Base-by-base conservation (phyloP, 2,329 filamentous ascomycete species). In the Sarocladium strictum region DNA sequence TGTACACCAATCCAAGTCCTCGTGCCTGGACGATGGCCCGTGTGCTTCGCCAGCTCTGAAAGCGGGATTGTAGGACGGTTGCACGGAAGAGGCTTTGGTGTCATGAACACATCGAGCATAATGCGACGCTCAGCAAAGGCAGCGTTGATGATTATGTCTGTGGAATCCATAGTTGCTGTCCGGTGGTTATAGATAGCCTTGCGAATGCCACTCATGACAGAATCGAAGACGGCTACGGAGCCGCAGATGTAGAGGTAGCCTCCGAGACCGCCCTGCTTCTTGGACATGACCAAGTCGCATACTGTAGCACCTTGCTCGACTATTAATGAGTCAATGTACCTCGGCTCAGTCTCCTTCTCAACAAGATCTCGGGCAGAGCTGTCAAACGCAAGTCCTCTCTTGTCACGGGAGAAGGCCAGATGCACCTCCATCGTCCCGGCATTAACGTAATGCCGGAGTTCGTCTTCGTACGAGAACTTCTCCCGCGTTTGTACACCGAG, bases 71-170 rank as follows among this genome's bases (percentile, higher is more conserved):
- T 76, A 0, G 76, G 74, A 0, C 73, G 67, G 43, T 79, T 76
- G 62, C 73, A 78, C 0, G 77, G 74, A 1, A 80, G 69, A 0
- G 77, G 72, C 55, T 75, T 77, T 1, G 78, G 78, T 1, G 76
- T 76, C 77, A 80, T 80, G 62, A 81, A 81, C 38, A 81, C 76
- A 56, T 81, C 77, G 0, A 80, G 63, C 78, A 81, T 81, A 60
- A 81, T 77, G 5, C 78, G 70, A 1, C 78, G 69, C 63, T 81
- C 78, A 0, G 77, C 77, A 55, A 81, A 80, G 0, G 78, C 78
- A 23, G 73, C 75, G 58, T 76, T 74, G 52, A 80, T 63, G 51
- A 81, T 73, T 29, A 72, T 63, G 53, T 81, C 78, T 0, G 76
- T 73, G 0, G 73, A 74, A 32, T 78, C 74, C 68, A 78, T 76